A percentile compares a stretch with the other conserved stretches of the same genome.
phyloP scores from a whole-genome alignment of 495 filamentous ascomycete genomes.

The Lasiosphaeriaceae sp. region DNA sequence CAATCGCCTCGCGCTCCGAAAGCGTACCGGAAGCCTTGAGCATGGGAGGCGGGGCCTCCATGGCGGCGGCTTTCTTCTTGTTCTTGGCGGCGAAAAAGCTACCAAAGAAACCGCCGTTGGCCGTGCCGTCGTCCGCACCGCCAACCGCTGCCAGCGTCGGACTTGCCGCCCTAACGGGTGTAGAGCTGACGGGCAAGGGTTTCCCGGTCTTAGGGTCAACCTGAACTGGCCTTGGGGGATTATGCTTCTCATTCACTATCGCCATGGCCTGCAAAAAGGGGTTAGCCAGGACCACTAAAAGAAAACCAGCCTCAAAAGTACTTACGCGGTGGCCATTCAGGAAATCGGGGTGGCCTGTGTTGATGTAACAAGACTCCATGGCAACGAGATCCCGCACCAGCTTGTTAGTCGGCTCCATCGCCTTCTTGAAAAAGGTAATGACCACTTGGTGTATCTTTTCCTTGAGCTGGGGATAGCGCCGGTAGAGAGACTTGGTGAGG shows the following conservation, averaged over 20 bases:
- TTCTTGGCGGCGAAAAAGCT: conserved; percentile 98
- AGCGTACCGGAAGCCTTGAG: conserved; percentile 91
- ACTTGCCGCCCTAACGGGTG: conserved; percentile 66
- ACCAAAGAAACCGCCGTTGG: conserved; percentile 80
- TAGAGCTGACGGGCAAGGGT: conserved; percentile 65
- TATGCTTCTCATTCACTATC: conserved; percentile 88
- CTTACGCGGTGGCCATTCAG: conserved; percentile 84
- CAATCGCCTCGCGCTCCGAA: conserved; percentile 85
- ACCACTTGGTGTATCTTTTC: conserved; percentile 97
- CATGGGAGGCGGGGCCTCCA: conserved; percentile 90
- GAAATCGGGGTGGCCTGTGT: conserved; percentile 98
- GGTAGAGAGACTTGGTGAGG: conserved; percentile 82
- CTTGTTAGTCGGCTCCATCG: conserved; percentile 97
- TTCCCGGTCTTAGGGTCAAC: conserved; percentile 99
- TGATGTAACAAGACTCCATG: conserved; percentile 97
- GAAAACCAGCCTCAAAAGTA: conserved; percentile 6
- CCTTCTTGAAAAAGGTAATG: conserved; percentile 93
- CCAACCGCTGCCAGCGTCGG: conserved; percentile 46
- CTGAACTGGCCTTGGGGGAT: conserved; percentile 78
- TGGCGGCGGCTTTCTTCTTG: conserved; percentile 99
- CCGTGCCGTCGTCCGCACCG: conserved; percentile 40
- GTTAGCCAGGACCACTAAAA: not conserved
- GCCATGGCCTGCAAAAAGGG: conserved; percentile 71
- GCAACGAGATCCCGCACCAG: conserved; percentile 86
- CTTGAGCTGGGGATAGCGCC: conserved; percentile 87